Conservation (phyloP, 441 rosid species). For the Syzygium malaccense region DNA sequence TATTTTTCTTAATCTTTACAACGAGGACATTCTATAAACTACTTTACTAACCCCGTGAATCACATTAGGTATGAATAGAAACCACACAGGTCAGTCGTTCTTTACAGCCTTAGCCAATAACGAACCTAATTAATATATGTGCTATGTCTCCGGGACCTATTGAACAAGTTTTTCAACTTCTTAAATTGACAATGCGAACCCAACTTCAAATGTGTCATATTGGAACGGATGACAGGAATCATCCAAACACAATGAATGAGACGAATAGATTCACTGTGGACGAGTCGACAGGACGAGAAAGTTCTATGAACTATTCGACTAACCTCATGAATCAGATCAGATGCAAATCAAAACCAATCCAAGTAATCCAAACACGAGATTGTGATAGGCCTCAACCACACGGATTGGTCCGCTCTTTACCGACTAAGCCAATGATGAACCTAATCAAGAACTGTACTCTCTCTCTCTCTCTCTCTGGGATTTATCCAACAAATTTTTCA, state of each 20-base stretch:
- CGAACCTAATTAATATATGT: too few relatives aligned
- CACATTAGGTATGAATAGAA: background rate
- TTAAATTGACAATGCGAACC: too few relatives aligned
- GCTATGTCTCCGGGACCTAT: too few relatives aligned
- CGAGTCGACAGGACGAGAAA: background rate
- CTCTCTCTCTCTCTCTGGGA: background rate
- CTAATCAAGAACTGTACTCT: background rate
- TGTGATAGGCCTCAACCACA: background rate
- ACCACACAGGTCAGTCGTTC: background rate
- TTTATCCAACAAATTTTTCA: background rate
- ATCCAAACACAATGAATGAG: accelerated
- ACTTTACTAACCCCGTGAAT: background rate
- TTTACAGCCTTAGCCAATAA: background rate
- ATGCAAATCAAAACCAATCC: accelerated
- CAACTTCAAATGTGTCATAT: too few relatives aligned
- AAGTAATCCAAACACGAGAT: background rate
- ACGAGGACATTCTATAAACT: too few relatives aligned
- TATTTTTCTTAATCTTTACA: too few relatives aligned
- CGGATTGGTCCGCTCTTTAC: background rate
- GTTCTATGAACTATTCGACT: background rate
- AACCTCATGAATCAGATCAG: background rate
- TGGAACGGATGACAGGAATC: accelerated
- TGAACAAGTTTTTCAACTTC: too few relatives aligned
- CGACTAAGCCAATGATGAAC: background rate
- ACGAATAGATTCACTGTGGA: accelerated